Base-by-base conservation (phyloP, 495 filamentous ascomycete species). In the Penicillium longicatenatum region DNA sequence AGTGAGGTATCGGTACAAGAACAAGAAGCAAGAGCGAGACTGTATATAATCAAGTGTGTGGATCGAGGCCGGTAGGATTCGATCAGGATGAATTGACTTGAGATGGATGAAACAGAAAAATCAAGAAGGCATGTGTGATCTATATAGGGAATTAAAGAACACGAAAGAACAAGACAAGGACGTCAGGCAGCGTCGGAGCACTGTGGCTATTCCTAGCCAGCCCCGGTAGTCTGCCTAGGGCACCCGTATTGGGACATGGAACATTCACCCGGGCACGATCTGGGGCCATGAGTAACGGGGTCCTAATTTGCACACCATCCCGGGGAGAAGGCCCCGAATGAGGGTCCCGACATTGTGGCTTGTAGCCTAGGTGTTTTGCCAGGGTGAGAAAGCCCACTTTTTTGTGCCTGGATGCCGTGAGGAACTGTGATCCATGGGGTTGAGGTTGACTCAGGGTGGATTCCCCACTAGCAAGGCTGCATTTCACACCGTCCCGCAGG, bases 401-500 rank as follows among this genome's bases (percentile, higher is more conserved):
- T 26, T 37, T 47, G 48, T 43, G 52, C 52, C 57, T 60, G 35
- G 59, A 58, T 60, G 41, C 50, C 41, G 29, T 46, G n/a, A 60
- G 50, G 58, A 55, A 50, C 41, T 46, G 16, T 42, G 50, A 43
- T 9, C 39, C 24, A 30, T 47, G 35, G 31, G 4, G 17, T 52
- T 41, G 33, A 52, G n/a, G 35, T 52, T 41, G 33, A 41, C 50
- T 31, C 26, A 53, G 21, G 31, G 26, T 45, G 12, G 26, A 45
- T 16, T 41, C 45, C 54, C 44, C 35, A 44, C 31, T 17, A 37
- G 54, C 57, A 52, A 63, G 61, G 63, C 58, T 56, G 46, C 54
- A 39, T 11, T 22, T 50, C 48, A 47, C 61, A 64, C 61, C 61
- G 58, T 57, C 57, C 22, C 16, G 20, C 24, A 41, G 46, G 42